These are phyloP conservation scores for Acacia melanoxylon DNA, from an alignment of 306 rosid genomes.

Conservation along the genomic window DNA sequence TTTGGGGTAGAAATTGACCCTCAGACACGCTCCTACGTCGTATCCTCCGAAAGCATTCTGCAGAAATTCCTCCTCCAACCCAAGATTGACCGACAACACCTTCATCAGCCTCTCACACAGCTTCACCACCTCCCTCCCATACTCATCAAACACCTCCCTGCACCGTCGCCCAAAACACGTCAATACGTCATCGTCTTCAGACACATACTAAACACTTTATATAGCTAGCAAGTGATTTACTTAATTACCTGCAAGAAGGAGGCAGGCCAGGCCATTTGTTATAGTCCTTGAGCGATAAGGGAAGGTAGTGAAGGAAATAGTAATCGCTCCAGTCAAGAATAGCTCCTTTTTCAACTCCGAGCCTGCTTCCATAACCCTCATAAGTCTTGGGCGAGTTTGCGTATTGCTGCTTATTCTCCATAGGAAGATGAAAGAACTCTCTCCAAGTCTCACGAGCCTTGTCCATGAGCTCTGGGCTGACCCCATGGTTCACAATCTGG, in stretches of 20 bases:
- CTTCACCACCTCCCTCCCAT: slow-evolving; percentile 78
- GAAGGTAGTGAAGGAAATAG: slow-evolving; percentile 76
- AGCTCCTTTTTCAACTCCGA: slow-evolving; percentile 75
- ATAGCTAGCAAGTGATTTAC: not conserved
- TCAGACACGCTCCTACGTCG: slow-evolving; percentile 76
- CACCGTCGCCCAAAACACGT: not conserved
- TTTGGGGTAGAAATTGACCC: slow-evolving; percentile 79
- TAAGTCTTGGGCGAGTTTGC: slow-evolving; percentile 79
- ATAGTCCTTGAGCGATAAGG: slow-evolving; percentile 52
- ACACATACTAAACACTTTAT: not conserved
- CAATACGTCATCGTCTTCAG: not conserved
- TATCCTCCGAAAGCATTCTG: slow-evolving; percentile 71
- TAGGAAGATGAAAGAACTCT: slow-evolving; percentile 63
- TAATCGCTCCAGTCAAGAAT: slow-evolving; percentile 93
- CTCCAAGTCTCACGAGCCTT: slow-evolving; percentile 54
- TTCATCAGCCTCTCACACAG: slow-evolving; percentile 67
- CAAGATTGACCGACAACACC: slow-evolving; percentile 62
- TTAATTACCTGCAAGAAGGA: slow-evolving; percentile 25
- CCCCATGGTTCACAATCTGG: slow-evolving; percentile 73
- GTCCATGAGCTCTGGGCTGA: slow-evolving; percentile 56
- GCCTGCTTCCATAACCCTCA: slow-evolving; percentile 87
- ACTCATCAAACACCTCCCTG: slow-evolving; percentile 80
- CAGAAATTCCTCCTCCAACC: slow-evolving; percentile 51
- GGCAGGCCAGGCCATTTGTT: slow-evolving; percentile 72
- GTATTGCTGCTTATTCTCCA: slow-evolving; percentile 59